Evolutionary conservation across 73 alveolate genomes (phyloP).

Genomic region (Stentor coeruleus): DNA sequence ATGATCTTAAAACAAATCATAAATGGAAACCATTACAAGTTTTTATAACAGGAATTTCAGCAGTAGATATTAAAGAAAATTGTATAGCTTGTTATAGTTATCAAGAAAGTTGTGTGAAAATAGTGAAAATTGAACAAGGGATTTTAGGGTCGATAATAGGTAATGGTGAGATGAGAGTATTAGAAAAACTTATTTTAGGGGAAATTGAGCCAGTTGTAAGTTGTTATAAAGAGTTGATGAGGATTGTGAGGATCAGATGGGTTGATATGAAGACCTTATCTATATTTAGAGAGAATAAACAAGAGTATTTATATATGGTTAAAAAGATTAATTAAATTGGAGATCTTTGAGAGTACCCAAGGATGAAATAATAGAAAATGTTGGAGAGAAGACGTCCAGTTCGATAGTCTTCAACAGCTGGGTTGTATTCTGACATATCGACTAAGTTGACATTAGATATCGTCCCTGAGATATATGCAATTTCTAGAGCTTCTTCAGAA

Average conservation of each 20-base stretch:
- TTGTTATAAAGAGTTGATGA: neutral
- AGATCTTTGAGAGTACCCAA: too few species aligned
- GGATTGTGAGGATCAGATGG: neutral
- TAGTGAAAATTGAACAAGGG: too few species aligned
- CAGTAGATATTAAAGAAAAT: too few species aligned
- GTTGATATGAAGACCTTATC: neutral
- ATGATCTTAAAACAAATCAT: too few species aligned
- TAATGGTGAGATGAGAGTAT: neutral
- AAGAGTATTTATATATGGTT: neutral
- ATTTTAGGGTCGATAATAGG: too few species aligned
- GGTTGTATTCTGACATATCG: slow-evolving; percentile 50
- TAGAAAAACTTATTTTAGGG: neutral
- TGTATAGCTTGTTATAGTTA: too few species aligned
- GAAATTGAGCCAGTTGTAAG: neutral
- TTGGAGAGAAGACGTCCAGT: slow-evolving; percentile 40
- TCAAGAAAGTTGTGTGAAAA: too few species aligned
- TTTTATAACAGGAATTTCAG: too few species aligned
- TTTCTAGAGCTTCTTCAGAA: slow-evolving; percentile 32
- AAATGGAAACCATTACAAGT: too few species aligned
- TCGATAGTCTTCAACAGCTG: slow-evolving; percentile 42
- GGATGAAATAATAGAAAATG: too few species aligned
- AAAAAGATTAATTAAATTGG: neutral
- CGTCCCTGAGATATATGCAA: slow-evolving; percentile 28
- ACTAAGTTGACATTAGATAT: slow-evolving; percentile 29
- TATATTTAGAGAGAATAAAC: neutral